Percentiles rank a stretch among this genome's conserved stretches.
Conservation (phyloP, 2,329 filamentous ascomycete species). For the Aspergillus sp. region DNA sequence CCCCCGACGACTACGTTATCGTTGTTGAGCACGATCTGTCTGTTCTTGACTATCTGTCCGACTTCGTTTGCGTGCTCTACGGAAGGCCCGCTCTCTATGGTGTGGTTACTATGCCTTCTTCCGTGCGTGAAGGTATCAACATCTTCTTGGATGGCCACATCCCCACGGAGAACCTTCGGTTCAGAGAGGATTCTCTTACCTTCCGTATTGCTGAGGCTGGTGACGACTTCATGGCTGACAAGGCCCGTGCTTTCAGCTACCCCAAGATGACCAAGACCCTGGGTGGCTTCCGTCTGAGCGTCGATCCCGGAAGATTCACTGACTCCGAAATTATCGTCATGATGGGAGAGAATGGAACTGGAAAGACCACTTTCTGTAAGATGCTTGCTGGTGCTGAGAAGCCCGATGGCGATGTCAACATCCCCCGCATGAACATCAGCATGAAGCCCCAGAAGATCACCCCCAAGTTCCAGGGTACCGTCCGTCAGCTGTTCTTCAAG, state of each 20-base stretch:
- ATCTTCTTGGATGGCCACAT: constrained; percentile 99
- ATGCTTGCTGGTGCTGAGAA: constrained; percentile 91
- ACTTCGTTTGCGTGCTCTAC: constrained; percentile 97
- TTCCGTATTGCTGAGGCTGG: constrained; percentile 90
- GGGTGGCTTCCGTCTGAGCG: constrained; percentile 78
- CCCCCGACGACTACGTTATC: constrained; percentile 90
- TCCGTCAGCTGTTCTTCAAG: constrained; percentile 98
- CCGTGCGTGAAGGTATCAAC: constrained; percentile 98
- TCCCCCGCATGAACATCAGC: constrained; percentile 94
- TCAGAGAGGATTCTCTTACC: constrained; percentile 93
- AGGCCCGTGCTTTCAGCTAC: constrained; percentile 80
- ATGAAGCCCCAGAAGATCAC: constrained; percentile 99
- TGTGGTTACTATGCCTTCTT: constrained; percentile 93
- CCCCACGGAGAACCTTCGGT: constrained; percentile 95
- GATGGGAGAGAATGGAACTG: constrained; percentile 99
- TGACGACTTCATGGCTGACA: constrained; percentile 85
- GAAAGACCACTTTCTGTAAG: constrained; percentile 98
- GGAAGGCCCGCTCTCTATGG: constrained; percentile 94
- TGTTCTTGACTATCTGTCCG: constrained; percentile 95
- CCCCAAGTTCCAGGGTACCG: constrained; percentile 94
- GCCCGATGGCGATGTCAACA: constrained; percentile 73
- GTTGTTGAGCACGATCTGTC: constrained; percentile 99
- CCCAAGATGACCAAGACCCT: constrained; percentile 91
- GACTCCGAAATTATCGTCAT: constrained; percentile 99
- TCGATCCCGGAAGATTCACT: constrained; percentile 84